These are phyloP conservation scores for Debaryomycetaceae sp. DNA, from an alignment of 1,139 yeast species.

Conservation along the genomic window DNA sequence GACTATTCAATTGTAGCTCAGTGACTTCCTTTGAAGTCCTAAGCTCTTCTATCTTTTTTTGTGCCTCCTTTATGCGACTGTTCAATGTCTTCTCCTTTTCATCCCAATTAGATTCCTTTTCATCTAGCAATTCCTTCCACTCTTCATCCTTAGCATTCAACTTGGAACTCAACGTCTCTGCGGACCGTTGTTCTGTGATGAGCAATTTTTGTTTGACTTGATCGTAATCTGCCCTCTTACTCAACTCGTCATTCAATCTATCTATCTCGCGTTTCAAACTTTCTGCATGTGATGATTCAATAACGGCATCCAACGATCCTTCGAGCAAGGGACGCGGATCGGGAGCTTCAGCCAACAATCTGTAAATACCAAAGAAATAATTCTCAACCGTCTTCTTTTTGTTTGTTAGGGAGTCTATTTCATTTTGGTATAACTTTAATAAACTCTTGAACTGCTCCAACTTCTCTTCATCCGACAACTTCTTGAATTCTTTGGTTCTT, in stretches of 20 bases:
- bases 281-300: conserved; percentile 53
- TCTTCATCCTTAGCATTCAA: conserved; percentile 62
- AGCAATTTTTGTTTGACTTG: conserved; percentile 60
- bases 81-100: conserved; percentile 45
- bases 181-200: conserved; percentile 56
- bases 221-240: conserved; percentile 75
- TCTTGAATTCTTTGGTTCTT: conserved; percentile 79
- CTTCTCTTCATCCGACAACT: conserved; percentile 63
- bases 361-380: conserved; percentile 69
- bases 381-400: conserved; percentile 74
- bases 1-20: conserved; percentile 43
- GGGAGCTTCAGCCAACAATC: conserved; percentile 82
- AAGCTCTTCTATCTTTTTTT: conserved; percentile 51
- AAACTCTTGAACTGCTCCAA: conserved; percentile 61
- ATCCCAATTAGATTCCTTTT: conserved; percentile 59
- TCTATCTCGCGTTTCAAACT: conserved; percentile 52
- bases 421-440: conserved; percentile 81
- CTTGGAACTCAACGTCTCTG: conserved; percentile 45
- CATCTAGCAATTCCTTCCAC: conserved; percentile 54
- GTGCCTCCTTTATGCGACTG: conserved; percentile 43
- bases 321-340: conserved; percentile 85
- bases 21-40: conserved; percentile 54
- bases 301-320: conserved; percentile 65
- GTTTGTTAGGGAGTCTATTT: conserved; percentile 77
- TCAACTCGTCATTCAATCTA: conserved; percentile 55